A percentile compares a stretch with the other conserved stretches of the same genome.
Evolutionary conservation across 257 asterid species (phyloP).

Genomic region (Mentha longifolia): DNA sequence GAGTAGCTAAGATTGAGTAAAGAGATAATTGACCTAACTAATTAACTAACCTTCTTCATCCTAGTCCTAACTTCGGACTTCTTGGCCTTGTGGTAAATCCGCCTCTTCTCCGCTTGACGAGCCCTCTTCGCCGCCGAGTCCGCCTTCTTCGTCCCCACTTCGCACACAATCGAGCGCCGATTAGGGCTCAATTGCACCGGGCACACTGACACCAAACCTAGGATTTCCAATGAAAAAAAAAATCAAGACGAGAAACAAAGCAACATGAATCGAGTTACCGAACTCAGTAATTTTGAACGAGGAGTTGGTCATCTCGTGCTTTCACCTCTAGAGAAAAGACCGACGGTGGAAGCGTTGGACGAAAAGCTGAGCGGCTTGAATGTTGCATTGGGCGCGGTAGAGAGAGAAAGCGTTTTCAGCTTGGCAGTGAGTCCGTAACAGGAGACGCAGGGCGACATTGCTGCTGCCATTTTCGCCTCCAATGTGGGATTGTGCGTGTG

Average conservation of each 20-base stretch:
- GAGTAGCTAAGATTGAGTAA: neutral
- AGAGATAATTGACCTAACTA: neutral
- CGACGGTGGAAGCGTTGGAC: slow-evolving; percentile 53
- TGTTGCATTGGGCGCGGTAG: slow-evolving; percentile 37
- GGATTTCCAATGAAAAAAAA: neutral
- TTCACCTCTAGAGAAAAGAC: slow-evolving; percentile 68
- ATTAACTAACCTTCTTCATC: slow-evolving; percentile 72
- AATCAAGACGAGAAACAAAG: slow-evolving; percentile 7
- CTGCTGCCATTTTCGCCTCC: slow-evolving; percentile 46
- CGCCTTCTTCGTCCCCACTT: slow-evolving; percentile 76
- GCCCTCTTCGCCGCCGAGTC: slow-evolving; percentile 98
- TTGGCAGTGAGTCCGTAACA: slow-evolving; percentile 53
- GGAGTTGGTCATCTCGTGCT: neutral
- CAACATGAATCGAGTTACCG: neutral
- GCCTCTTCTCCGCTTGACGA: slow-evolving; percentile 95
- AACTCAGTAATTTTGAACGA: neutral
- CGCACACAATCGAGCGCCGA: slow-evolving; percentile 73
- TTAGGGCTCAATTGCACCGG: slow-evolving; percentile 50
- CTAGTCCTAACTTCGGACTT: slow-evolving; percentile 89
- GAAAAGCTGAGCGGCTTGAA: slow-evolving; percentile 77
- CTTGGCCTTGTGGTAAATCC: slow-evolving; percentile 64
- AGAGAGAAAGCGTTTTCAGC: slow-evolving; percentile 57
- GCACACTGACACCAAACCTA: slow-evolving; percentile 49
- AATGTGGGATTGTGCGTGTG: slow-evolving; percentile 13
- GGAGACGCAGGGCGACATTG: slow-evolving; percentile 65